Evolutionary conservation across 2,329 filamentous ascomycete species (phyloP), one percentile per base, ranked within the genome.

Genomic region (Monosporascus sp.): DNA sequence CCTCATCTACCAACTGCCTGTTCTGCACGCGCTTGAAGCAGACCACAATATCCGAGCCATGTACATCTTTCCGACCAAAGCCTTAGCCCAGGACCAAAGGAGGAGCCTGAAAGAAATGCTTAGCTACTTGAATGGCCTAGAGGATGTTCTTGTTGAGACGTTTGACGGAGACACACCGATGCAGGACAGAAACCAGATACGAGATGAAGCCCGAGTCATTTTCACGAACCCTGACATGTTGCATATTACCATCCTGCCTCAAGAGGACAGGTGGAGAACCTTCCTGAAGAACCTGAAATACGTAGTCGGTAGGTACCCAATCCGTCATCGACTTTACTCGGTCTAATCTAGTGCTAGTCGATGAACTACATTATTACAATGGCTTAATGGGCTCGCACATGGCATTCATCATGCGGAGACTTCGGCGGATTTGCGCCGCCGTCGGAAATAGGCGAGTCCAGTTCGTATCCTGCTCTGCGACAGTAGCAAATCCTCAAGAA

Each of bases 151-250:
- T 18, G 90, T 97, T 2, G 94, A 97, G 65, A 97, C 94, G 0
- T 97, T 96, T 61, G 94, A 99, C 67, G 94, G 94, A 7, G 94
- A 99, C 67, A 99, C 94, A 0, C 85, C 89, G 0, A 92, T 95
- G 84, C 70, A 73, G 5, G 86, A 88, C 56, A 82, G 94, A 22
- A 90, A 90, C 59, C 67, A 77, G 28, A 93, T 99, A 57, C 84
- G 93, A 6, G 92, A 97, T 40, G 86, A 95, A 70, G 94, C 88
- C 1, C 82, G 91, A 24, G 91, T 97, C 57, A 93, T 99, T 49
- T 97, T 99, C 65, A 99, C 94, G 0, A 99, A 99, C 63, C 94
- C 94, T 0, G 94, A 99, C 65, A 99, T 97, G 92, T 78, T 99
- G 37, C 94, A 99, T 62, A 84, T 97, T 37, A 95, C 91, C 0